These are phyloP conservation scores for Stemphylium beticola DNA, from an alignment of 2,329 filamentous ascomycete genomes.

Conservation along the genomic window DNA sequence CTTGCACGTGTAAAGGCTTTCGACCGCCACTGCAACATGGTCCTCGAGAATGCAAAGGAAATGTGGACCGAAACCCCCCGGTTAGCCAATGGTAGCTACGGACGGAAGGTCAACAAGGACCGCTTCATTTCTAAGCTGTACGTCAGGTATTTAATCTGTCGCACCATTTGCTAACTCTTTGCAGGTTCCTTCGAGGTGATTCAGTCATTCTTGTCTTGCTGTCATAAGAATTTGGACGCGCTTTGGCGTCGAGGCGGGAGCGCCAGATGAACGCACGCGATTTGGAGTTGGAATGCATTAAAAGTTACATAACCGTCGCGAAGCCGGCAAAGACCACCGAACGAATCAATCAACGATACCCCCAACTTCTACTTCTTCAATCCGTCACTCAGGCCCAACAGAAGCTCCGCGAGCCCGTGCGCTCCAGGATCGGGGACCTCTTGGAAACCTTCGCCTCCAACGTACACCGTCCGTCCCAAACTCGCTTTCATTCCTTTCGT, in stretches of 20 bases:
- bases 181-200: conserved; percentile 83
- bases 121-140: conserved; percentile 98
- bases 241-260: conserved; percentile 11
- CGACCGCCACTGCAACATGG: conserved; percentile 99
- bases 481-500: conserved; percentile 94
- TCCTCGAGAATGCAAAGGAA: conserved; percentile 95
- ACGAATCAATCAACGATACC: conserved; percentile 41
- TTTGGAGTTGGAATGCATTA: conserved; percentile 38
- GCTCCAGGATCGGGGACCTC: conserved; percentile 77
- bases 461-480: conserved; percentile 81
- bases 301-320: conserved; percentile 44
- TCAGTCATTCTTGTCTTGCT: conserved; percentile 86
- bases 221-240: conserved; percentile 60
- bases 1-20: conserved; percentile 98
- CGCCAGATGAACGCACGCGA: conserved; percentile 13
- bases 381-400: conserved; percentile 73
- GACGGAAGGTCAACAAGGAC: conserved; percentile 93
- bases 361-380: conserved; percentile 44
- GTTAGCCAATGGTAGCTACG: conserved; percentile 84
- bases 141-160: conserved; percentile 41
- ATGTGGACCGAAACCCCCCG: conserved; percentile 98
- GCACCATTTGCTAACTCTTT: conserved; percentile 18
- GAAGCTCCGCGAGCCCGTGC: conserved; percentile 82
- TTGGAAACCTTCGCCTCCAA: conserved; percentile 74
- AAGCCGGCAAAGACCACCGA: conserved; percentile 29